Evolutionary conservation across 805 yeast genomes (phyloP), one percentile per base, ranked within the genome.

Genomic region (Kodamaea neixiangensis): DNA sequence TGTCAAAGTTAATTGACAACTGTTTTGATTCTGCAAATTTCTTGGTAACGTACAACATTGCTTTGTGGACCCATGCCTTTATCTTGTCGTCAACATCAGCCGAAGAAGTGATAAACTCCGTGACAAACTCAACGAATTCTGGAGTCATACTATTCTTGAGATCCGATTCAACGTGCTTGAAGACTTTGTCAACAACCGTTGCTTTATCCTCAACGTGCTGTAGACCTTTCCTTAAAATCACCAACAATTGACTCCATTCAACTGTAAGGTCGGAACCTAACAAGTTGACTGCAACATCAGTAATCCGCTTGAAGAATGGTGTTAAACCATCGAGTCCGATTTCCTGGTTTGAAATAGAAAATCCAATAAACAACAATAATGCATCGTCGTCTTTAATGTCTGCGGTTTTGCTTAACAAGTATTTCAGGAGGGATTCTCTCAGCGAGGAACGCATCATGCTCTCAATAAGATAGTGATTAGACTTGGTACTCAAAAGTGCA

Each of bases 11-110:
- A 2, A 34, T 45, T 0, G 73, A 64, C 21, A 69, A 52, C 3
- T 44, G 45, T 1, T 51, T 45, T 2, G 71, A 64, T 58, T 85
- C 88, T 1, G 92, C 83, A 53, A 86, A 73, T 52, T 77, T 73
- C 56, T 81, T 85, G 7, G 92, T 87, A 46, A 85, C 72, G 59
- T 79, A 85, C 5, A 88, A 62, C 53, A 79, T 69, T 5, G 83
- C 72, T 54, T 83, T 81, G 53, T 80, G 76, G 37, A 82, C 54
- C 93, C 93, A 87, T 1, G 64, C 58, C 15, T 55, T 62, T 18
- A 74, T 61, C 1, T 64, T 65, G 2, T 53, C 60, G 2, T 55
- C 39, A 0, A 60, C 21, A 4, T 55, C 47, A 4, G 60, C 54
- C 61, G 64, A 38, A 65, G 64, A 11, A 52, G 49, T 13, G 67